Base-by-base conservation (phyloP, 1,139 yeast species). In the Suhomyces maxii region DNA sequence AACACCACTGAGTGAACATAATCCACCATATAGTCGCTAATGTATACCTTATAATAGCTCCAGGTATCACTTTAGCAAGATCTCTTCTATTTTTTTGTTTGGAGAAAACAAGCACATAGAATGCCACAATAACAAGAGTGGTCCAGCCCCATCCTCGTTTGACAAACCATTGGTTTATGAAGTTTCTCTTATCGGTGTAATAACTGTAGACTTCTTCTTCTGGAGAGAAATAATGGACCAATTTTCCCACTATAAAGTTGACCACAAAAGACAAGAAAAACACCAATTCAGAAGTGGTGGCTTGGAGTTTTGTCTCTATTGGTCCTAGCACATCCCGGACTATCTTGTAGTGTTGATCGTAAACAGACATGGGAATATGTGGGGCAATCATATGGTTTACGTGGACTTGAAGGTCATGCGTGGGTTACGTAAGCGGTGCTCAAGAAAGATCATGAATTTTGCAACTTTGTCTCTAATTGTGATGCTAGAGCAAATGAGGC, bases 61-160 rank as follows among this genome's bases (percentile, higher is more conserved):
- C 37, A 26, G 26, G 37, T 34, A 41, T 30, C 12, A 30, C 40
- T 40, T 36, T 39, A 32, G 37, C 39, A 28, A 34, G 13, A 13
- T 23, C 33, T 9, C 11, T 30, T 7, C 42, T 8, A 12, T 31
- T 32, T 11, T 14, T 23, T 7, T 37, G 18, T 34, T 23, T 35
- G 18, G 39, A 35, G 13, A 47, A 37, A 8, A 52, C 37, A 13
- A 51, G 14, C 2, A 49, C 58, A 49, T 73, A 73, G 51, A 72
- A 74, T 7, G 55, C 44, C 1, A 58, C 47, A 7, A 74, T 53
- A 13, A 56, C 61, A 3, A 68, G 23, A 0, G 90, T 77, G 1
- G 97, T 90, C 98, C 98, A 93, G 12, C 82, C 76, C 99, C 99
- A 93, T 3, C 97, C 98, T 36, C 76, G 76, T 59, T 93, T 93